Base-by-base conservation (phyloP, 345 rosid genomes). In the Sisymbrium altissimum region DNA sequence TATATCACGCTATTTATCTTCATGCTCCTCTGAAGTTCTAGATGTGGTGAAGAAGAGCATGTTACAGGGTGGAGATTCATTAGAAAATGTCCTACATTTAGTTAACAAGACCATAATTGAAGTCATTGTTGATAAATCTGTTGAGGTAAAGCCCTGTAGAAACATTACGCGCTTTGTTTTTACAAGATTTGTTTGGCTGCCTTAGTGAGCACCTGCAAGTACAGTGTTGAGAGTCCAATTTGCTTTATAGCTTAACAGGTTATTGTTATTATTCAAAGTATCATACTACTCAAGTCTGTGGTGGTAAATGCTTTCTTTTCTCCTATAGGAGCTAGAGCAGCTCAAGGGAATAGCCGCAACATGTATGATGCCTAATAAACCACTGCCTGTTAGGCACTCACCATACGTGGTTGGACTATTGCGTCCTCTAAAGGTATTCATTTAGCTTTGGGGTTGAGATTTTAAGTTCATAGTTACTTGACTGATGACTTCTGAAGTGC, bases 351-450 rank as follows among this genome's bases (percentile, higher is more conserved):
- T 92, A 80, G 83, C 91, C 29, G 87, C 98, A 58, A 92, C 96
- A 54, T 95, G 83, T 82, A 88, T 92, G 83, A 87, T 95, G 98
- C 83, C 96, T 23, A 90, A 86, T 74, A 95, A 95, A 72, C 99
- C 97, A 73, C 89, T 87, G 80, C 99, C 98, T 49, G 85, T 83
- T 36, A 83, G 92, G 74, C 97, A 92, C 82, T 92, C 99, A 56
- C 96, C 94, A 4, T 92, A 95, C 5, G 97, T 95, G 6, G 78
- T 88, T 6, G 90, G 90, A 12, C 74, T 92, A 45, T 66, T 92
- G 79, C 97, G 89, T 63, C 98, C 92, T 18, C 63, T 92, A 60
- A 90, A 87, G 96, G 98, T 89, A 83, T 48, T 39, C 10, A 59
- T 39, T 75, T 36, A 77, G 76, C 60, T 77, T 71, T 3, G 1